Percentiles rank a stretch among this genome's conserved stretches.
These are phyloP conservation scores for Citrus mangshanensis DNA, from an alignment of 345 rosid species.

Conservation along the genomic window DNA sequence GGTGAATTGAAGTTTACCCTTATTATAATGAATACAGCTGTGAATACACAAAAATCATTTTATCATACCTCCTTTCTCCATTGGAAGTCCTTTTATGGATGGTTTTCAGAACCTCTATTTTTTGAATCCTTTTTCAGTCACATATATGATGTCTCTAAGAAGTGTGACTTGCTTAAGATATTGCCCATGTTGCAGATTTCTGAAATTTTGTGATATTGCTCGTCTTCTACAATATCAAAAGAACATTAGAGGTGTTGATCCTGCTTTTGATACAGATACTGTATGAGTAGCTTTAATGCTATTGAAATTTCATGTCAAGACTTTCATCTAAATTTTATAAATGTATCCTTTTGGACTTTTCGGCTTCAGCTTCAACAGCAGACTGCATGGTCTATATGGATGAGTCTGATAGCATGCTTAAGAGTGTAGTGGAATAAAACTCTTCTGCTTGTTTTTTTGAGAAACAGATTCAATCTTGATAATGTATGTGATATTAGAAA, in stretches of 20 bases:
- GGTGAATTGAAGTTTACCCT: too few species aligned
- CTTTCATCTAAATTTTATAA: background rate
- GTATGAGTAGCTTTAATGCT: constrained; percentile 5
- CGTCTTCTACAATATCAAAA: constrained; percentile 10
- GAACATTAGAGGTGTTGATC: background rate
- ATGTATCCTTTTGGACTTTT: background rate
- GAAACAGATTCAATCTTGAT: background rate
- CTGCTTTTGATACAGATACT: constrained; percentile 5
- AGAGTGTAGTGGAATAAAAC: background rate
- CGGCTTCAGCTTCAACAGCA: background rate
- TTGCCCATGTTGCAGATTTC: constrained; percentile 57
- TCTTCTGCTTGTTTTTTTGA: background rate
- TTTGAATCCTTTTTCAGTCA: background rate
- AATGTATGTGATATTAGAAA: too few species aligned
- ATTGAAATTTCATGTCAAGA: background rate
- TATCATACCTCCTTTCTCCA: background rate
- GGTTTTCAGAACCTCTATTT: background rate
- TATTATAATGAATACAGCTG: background rate
- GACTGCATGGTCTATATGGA: background rate
- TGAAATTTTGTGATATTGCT: constrained; percentile 60
- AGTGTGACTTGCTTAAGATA: constrained; percentile 10
- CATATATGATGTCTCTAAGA: background rate
- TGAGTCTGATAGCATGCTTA: background rate
- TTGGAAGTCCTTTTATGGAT: background rate
- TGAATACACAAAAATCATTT: background rate